Evolutionary conservation across 352 stramenopile genomes (phyloP).

Genomic region (Phytophthora pinifolia): DNA sequence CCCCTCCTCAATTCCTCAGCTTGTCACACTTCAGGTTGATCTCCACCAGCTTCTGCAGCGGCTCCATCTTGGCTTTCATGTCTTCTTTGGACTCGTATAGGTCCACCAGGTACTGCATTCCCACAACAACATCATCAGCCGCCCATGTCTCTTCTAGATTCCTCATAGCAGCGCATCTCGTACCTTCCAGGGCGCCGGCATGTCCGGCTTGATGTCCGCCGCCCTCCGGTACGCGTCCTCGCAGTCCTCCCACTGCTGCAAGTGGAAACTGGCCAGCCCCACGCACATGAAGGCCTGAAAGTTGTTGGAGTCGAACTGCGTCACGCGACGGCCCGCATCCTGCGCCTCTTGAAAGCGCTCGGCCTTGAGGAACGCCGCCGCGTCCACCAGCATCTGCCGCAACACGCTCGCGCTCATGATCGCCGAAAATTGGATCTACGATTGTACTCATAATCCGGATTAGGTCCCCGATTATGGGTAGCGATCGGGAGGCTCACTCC

Average conservation of each 20-base stretch:
- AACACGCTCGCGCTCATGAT: constrained; percentile 68
- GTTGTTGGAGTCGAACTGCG: constrained; percentile 78
- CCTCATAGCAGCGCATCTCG: background rate
- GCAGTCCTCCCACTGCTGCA: constrained; percentile 73
- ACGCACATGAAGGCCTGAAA: constrained; percentile 85
- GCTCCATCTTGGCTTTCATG: constrained; percentile 59
- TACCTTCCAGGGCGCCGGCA: constrained; percentile 85
- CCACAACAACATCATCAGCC: constrained; percentile 7
- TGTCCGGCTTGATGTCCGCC: constrained; percentile 66
- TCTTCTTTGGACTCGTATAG: constrained; percentile 59
- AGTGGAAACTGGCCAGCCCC: constrained; percentile 71
- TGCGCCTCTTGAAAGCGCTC: constrained; percentile 76
- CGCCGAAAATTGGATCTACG: background rate
- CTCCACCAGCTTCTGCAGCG: constrained; percentile 69
- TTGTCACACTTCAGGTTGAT: constrained; percentile 61
- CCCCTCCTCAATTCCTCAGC: background rate
- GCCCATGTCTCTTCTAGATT: background rate
- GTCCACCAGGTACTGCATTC: constrained; percentile 69
- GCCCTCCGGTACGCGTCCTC: constrained; percentile 70
- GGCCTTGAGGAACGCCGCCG: constrained; percentile 63
- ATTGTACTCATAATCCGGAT: background rate
- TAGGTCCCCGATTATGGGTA: too few species aligned
- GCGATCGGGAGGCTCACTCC: background rate
- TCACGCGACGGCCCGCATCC: constrained; percentile 60
- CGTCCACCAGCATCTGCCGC: constrained; percentile 81